phyloP scores from a whole-genome alignment of 495 filamentous ascomycete species.

The Amorphotheca resinae region DNA sequence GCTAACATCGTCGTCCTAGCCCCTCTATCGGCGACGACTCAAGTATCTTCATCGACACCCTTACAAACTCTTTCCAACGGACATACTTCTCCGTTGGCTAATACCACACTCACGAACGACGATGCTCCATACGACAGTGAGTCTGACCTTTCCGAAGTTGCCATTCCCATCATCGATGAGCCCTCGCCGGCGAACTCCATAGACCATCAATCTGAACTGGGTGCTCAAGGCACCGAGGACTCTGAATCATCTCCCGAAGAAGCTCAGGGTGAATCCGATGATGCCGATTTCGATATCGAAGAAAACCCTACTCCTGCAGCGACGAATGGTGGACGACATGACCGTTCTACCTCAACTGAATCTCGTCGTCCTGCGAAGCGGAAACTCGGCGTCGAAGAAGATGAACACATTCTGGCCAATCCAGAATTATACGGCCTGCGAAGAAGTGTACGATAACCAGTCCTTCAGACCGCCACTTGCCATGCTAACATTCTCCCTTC shows the following conservation, averaged over 20 bases:
- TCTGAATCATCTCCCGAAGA: constrained; percentile 41
- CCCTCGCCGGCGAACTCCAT: constrained; percentile 19
- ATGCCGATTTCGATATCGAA: constrained; percentile 67
- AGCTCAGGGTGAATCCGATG: constrained; percentile 61
- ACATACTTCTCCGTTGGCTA: constrained; percentile 30
- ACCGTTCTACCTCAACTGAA: constrained; percentile 55
- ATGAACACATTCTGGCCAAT: constrained; percentile 77
- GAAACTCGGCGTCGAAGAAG: constrained; percentile 56
- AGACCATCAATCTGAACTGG: constrained; percentile 22
- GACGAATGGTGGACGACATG: constrained; percentile 31
- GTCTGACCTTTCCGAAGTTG: constrained; percentile 38
- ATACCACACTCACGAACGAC: constrained; percentile 27
- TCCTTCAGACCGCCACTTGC: constrained; percentile 28
- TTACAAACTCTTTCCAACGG: constrained; percentile 31
- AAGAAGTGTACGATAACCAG: constrained; percentile 63
- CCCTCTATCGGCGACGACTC: constrained; percentile 19
- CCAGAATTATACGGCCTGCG: constrained; percentile 93
- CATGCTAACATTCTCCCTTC: not conserved
- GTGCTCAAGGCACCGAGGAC: constrained; percentile 32
- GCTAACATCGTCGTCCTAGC: constrained; percentile 25
- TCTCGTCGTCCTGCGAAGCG: constrained; percentile 58
- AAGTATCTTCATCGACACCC: constrained; percentile 4
- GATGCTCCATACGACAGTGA: constrained; percentile 37
- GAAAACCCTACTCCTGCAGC: constrained; percentile 44
- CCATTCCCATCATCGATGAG: constrained; percentile 26